Base-by-base conservation (phyloP, 208 protist species). In the Leishmania lainsoni region DNA sequence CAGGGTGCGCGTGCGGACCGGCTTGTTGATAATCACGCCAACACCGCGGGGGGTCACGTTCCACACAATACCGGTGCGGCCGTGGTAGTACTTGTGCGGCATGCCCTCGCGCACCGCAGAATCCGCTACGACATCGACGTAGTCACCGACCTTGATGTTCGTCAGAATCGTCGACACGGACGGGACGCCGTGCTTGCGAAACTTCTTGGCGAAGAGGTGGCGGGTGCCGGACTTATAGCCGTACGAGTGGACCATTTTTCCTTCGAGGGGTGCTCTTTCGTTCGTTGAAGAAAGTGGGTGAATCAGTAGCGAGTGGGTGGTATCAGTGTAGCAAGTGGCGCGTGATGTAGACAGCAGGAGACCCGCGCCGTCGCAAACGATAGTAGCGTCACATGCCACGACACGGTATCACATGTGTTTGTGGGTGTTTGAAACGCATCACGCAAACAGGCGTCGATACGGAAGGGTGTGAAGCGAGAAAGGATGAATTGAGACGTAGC, bases 71-170 rank as follows among this genome's bases (percentile, higher is more conserved):
- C 99, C 99, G 78, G 99, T 99, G 89, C 98, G 98, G 81, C 99
- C 99, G 91, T 99, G 99, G 98, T 99, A 99, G 95, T 99, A 99
- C 94, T 99, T 99, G 97, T 99, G 97, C 75, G 99, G 99, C 99
- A 99, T 99, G 91, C 99, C 99, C 73, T 99, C 99, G 76, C 99
- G 99, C 86, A 99, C 94, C n/a, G 99, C 92, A 61, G 97, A 94
- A 90, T 99, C 99, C 65, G 93, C 98, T 14, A 98, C 96, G 86
- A 99, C 97, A 84, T 99, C 99, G 61, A 99, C 99, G 90, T 98
- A 99, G 86, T 99, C 99, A 83, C 99, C 99, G 61, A 99, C 82
- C 90, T 99, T 99, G 97, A 99, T 99, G 81, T 82, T 98, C 69
- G 92, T 95, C 39, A 99, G 91, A 92, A 99, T 99, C 49, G 96